A percentile compares a stretch with the other conserved stretches of the same genome.
Evolutionary conservation across 2,329 filamentous ascomycete species (phyloP).

Genomic region (Talaromyces marneffei): DNA sequence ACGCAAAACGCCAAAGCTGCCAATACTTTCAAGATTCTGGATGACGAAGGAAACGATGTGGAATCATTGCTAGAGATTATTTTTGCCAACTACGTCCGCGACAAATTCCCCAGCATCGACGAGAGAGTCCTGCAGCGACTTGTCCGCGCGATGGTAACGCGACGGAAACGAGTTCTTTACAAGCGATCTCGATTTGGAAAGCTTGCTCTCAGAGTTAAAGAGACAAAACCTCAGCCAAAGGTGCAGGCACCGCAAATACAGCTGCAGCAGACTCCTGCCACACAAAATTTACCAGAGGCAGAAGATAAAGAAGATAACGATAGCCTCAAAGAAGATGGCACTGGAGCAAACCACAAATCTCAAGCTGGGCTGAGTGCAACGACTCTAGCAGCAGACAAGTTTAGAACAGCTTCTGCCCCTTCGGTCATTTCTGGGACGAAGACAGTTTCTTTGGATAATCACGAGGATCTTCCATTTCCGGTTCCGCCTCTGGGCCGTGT

Average conservation of each 20-base stretch:
- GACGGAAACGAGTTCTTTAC: constrained; percentile 11
- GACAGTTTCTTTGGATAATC: background rate
- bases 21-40: constrained; percentile 2
- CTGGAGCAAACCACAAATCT: background rate
- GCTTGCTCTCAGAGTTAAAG: background rate
- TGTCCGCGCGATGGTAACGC: constrained; percentile 7
- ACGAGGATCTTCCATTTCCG: constrained; percentile 5
- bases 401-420: constrained; percentile 4
- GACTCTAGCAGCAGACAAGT: constrained; percentile 1
- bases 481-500: background rate
- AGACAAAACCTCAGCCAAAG: background rate
- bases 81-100: background rate
- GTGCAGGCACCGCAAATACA: background rate
- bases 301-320: background rate
- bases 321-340: background rate
- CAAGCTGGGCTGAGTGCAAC: constrained; percentile 2
- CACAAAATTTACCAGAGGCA: background rate
- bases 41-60: constrained; percentile 8
- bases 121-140: constrained; percentile 1
- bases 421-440: constrained; percentile 1
- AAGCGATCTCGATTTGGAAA: constrained; percentile 1
- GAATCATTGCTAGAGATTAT: constrained; percentile 1
- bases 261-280: background rate
- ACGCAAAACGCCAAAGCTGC: constrained; percentile 8
- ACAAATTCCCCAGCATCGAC: constrained; percentile 3